Conservation (phyloP, 1,139 yeast species). For the Entelexis sorbosivorans region DNA sequence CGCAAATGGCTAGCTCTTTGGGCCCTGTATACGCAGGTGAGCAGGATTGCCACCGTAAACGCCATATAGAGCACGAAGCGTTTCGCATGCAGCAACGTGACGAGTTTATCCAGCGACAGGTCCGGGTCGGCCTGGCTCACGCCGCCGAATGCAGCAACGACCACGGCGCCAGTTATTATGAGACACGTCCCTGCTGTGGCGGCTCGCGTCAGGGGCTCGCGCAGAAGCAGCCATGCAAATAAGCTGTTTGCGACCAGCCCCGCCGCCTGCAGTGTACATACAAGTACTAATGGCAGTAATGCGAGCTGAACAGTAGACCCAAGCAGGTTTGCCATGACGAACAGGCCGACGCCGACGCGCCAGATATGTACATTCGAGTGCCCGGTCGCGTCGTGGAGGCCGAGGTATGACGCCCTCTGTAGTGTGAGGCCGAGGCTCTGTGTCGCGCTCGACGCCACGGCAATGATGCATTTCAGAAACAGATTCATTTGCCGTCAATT, state of each 20-base stretch:
- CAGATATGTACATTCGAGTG: conserved; percentile 37
- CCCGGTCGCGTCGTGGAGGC: conserved; percentile 22
- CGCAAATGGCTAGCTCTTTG: background rate
- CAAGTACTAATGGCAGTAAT: conserved; percentile 66
- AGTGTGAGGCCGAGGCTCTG: conserved; percentile 77
- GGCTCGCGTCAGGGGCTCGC: conserved; percentile 52
- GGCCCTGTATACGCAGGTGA: conserved; percentile 22
- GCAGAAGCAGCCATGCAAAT: conserved; percentile 56
- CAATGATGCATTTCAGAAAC: conserved; percentile 39
- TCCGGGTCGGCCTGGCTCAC: conserved; percentile 41
- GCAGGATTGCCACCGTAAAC: conserved; percentile 24
- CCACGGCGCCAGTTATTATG: conserved; percentile 63
- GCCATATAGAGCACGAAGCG: conserved; percentile 42
- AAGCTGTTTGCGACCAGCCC: conserved; percentile 79
- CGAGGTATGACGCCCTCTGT: conserved; percentile 62
- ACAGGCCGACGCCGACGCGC: conserved; percentile 62
- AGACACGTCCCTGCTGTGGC: conserved; percentile 56
- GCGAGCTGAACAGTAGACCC: conserved; percentile 80
- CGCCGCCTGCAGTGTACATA: conserved; percentile 80
- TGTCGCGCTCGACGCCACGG: conserved; percentile 64
- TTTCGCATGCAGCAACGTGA: conserved; percentile 34
- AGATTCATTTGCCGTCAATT: conserved; percentile 6
- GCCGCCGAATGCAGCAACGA: conserved; percentile 65
- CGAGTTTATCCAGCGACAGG: conserved; percentile 39
- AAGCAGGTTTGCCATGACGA: conserved; percentile 60